Base-by-base conservation (phyloP, 805 yeast genomes). In the Yamadazyma insecticola region DNA sequence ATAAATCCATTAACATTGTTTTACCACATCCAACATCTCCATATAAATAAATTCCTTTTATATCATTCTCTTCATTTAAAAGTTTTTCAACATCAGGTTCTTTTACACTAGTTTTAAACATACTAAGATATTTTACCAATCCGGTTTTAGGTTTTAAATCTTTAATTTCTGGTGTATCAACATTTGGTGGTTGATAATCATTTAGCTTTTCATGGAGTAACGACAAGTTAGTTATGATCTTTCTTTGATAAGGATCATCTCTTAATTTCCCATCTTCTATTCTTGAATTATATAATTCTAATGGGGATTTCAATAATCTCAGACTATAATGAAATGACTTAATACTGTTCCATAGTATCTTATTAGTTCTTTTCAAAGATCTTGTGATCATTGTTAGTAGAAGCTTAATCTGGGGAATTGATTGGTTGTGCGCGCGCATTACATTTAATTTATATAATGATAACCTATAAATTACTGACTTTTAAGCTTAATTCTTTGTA, bases 1-100 rank as follows among this genome's bases (percentile, higher is more conserved):
- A 92, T 43, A 92, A 66, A 57, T 92, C 97, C 97, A 92, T 90
- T 38, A 92, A 66, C 97, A 92, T 90, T 6, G 98, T 92, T 53
- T 92, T 90, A 4, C 98, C 98, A 57, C 97, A 89, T 2, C 98
- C 98, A 25, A 92, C 98, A 55, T 92, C 97, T 14, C 98, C 98
- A 57, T 85, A 92, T 18, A 92, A 67, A 50, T 92, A 92, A 6
- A 92, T 81, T 4, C 98, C 98, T 43, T 72, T 96, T 10, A 79
- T 66, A 3, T 46, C 47, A 13, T 56, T 56, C 17, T 57, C 64
- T 25, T 49, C 55, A 14, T 6, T 41, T 39, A 21, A 43, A 30
- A 20, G 26, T 43, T 6, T 35, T 13, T 25, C 39, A 20, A 16
- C 13, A 13, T 29, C 32, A 9, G 33, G 39, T 16, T 31, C 39